phyloP scores from a whole-genome alignment of 192 early-diverging fungal genomes.

The Entomortierella chlamydospora region DNA sequence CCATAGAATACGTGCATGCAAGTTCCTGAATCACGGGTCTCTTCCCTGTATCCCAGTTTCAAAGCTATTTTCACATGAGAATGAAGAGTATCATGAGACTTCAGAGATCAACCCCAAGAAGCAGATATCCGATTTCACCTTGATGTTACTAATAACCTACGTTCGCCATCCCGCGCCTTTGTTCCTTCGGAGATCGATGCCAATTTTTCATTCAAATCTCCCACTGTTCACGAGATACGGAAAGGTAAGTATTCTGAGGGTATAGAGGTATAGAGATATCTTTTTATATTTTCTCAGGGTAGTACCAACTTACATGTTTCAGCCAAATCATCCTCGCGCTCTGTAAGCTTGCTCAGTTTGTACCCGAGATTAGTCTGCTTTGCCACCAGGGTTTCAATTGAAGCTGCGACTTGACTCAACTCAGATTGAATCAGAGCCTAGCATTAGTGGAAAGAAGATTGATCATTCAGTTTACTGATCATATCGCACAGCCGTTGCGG shows the following conservation, averaged over 20 bases:
- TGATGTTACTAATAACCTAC: constrained; percentile 12
- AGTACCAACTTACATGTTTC: constrained; percentile 47
- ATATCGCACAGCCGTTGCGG: background rate
- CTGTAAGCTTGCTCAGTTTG: constrained; percentile 57
- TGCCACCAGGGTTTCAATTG: constrained; percentile 59
- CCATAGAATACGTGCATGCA: constrained; percentile 65
- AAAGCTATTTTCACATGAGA: constrained; percentile 16
- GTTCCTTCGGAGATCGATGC: constrained; percentile 51
- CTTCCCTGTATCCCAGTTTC: constrained; percentile 39
- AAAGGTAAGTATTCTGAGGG: background rate
- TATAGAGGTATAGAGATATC: background rate
- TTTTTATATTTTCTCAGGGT: background rate
- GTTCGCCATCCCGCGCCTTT: constrained; percentile 33
- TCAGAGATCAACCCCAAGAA: too few species aligned
- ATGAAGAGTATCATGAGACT: background rate
- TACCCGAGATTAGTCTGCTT: constrained; percentile 55
- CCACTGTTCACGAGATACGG: constrained; percentile 44
- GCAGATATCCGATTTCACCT: too few species aligned
- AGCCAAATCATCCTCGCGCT: constrained; percentile 57
- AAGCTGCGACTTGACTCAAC: constrained; percentile 58
- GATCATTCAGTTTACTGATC: background rate
- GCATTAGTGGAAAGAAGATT: background rate
- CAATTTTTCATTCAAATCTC: constrained; percentile 57
- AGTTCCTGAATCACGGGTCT: constrained; percentile 52
- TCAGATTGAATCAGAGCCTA: constrained; percentile 60